A percentile compares a stretch with the other conserved stretches of the same genome.
phyloP scores from a whole-genome alignment of 1,284 basidiomycete species.

The Fistulinella staudtii region DNA sequence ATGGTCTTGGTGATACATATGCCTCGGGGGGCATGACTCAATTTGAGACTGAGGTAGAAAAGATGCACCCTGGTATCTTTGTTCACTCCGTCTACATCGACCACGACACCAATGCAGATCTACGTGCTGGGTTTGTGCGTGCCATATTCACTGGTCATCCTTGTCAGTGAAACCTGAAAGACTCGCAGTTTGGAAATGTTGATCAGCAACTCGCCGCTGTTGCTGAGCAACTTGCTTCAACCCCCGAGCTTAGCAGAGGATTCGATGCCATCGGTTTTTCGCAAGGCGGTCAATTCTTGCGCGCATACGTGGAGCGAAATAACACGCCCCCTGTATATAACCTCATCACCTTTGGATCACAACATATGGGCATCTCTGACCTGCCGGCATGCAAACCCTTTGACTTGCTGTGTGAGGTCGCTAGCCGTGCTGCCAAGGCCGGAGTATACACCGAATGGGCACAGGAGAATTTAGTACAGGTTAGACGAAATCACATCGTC shows the following conservation, averaged over 20 bases:
- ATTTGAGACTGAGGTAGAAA: constrained; percentile 64
- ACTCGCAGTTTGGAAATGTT: constrained; percentile 74
- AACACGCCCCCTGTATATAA: constrained; percentile 77
- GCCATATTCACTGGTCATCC: neutral
- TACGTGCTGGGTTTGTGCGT: constrained; percentile 77
- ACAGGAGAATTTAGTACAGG: constrained; percentile 79
- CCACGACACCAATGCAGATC: constrained; percentile 64
- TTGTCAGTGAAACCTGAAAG: constrained; percentile 3
- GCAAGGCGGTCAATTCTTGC: constrained; percentile 90
- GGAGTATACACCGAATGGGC: constrained; percentile 85
- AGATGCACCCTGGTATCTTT: constrained; percentile 80
- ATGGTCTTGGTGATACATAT: constrained; percentile 81
- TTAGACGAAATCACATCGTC: constrained; percentile 25
- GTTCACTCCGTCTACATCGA: constrained; percentile 80
- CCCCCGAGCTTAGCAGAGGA: constrained; percentile 70
- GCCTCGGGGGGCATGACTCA: constrained; percentile 64
- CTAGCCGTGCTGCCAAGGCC: constrained; percentile 64
- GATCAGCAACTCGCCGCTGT: constrained; percentile 68
- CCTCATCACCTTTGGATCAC: constrained; percentile 85
- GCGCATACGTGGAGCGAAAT: constrained; percentile 85
- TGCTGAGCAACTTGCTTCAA: constrained; percentile 60
- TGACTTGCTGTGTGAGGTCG: constrained; percentile 76
- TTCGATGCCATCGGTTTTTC: constrained; percentile 94
- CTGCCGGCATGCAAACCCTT: constrained; percentile 67
- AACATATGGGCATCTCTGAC: constrained; percentile 84